phyloP scores from a whole-genome alignment of 805 yeast genomes.

The Ogataea siamensis region DNA sequence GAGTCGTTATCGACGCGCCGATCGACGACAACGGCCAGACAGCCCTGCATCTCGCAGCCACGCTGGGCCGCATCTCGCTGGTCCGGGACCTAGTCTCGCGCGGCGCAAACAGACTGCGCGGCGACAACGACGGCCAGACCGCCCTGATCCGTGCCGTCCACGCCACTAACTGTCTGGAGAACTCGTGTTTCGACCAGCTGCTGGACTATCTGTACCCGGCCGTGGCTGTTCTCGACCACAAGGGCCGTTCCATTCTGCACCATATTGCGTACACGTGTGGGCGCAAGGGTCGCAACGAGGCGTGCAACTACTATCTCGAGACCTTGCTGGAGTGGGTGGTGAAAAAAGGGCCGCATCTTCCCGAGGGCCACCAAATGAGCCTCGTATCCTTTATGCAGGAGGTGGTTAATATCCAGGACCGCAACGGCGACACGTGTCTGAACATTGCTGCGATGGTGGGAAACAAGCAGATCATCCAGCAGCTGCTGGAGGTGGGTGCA shows the following conservation, averaged over 20 bases:
- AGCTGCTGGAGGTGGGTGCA: constrained; percentile 84
- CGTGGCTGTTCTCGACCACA: constrained; percentile 59
- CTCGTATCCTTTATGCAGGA: constrained; percentile 60
- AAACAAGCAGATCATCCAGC: constrained; percentile 74
- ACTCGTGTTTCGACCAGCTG: constrained; percentile 67
- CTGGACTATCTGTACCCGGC: constrained; percentile 76
- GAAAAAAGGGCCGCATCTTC: constrained; percentile 45
- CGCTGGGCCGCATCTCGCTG: constrained; percentile 73
- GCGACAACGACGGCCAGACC: constrained; percentile 85
- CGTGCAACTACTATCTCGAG: constrained; percentile 71
- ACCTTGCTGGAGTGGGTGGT: constrained; percentile 77
- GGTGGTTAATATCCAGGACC: constrained; percentile 84
- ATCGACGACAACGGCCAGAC: constrained; percentile 94
- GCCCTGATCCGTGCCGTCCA: constrained; percentile 80
- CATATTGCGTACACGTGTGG: constrained; percentile 83
- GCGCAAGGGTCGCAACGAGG: constrained; percentile 67
- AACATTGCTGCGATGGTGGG: constrained; percentile 92
- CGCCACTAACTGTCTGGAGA: constrained; percentile 81
- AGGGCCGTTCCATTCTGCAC: constrained; percentile 79
- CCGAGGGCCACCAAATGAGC: constrained; percentile 43
- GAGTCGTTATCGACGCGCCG: constrained; percentile 72
- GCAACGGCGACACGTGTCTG: constrained; percentile 91
- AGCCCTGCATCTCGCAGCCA: constrained; percentile 93
- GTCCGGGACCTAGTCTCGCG: constrained; percentile 65
- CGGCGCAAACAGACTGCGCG: constrained; percentile 65